Evolutionary conservation across 805 yeast species (phyloP).

Genomic region (Torulaspora franciscae): DNA sequence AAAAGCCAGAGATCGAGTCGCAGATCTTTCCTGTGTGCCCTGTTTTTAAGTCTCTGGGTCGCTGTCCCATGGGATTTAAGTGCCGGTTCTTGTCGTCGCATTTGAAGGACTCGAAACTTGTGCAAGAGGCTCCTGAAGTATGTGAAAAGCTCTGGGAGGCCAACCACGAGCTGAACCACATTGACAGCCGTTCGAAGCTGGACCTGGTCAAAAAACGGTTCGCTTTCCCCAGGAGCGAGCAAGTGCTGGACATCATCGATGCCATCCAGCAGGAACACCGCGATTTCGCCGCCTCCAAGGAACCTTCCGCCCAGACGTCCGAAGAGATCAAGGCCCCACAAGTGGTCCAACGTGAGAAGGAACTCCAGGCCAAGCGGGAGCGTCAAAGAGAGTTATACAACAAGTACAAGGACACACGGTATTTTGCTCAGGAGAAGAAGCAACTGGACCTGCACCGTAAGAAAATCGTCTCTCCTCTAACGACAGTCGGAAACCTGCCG

Average conservation of each 20-base stretch:
- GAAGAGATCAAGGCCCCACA: slow-evolving; percentile 31
- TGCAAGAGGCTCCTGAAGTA: slow-evolving; percentile 42
- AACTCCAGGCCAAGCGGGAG: slow-evolving; percentile 32
- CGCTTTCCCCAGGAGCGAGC: slow-evolving; percentile 52
- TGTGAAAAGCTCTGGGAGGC: slow-evolving; percentile 23
- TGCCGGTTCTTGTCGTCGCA: slow-evolving; percentile 89
- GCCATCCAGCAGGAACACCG: slow-evolving; percentile 42
- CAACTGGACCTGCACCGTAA: slow-evolving; percentile 60
- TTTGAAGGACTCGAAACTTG: slow-evolving; percentile 41
- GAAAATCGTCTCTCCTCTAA: slow-evolving; percentile 89
- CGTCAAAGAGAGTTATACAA: slow-evolving; percentile 31
- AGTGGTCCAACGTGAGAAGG: slow-evolving; percentile 26
- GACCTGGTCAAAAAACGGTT: slow-evolving; percentile 48
- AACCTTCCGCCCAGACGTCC: slow-evolving; percentile 26
- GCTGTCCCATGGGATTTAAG: slow-evolving; percentile 87
- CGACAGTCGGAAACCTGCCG: slow-evolving; percentile 97
- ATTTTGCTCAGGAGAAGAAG: slow-evolving; percentile 78
- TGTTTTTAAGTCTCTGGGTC: slow-evolving; percentile 72
- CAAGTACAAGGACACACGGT: slow-evolving; percentile 68
- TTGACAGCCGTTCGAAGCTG: slow-evolving; percentile 40
- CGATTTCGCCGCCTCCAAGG: slow-evolving; percentile 35
- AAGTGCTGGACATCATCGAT: slow-evolving; percentile 60
- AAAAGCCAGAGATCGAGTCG: slow-evolving; percentile 70
- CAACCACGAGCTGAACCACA: slow-evolving; percentile 61
- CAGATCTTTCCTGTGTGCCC: slow-evolving; percentile 53